These are phyloP conservation scores for Boletus sp. DNA, from an alignment of 768 basidiomycete species.

Conservation along the genomic window DNA sequence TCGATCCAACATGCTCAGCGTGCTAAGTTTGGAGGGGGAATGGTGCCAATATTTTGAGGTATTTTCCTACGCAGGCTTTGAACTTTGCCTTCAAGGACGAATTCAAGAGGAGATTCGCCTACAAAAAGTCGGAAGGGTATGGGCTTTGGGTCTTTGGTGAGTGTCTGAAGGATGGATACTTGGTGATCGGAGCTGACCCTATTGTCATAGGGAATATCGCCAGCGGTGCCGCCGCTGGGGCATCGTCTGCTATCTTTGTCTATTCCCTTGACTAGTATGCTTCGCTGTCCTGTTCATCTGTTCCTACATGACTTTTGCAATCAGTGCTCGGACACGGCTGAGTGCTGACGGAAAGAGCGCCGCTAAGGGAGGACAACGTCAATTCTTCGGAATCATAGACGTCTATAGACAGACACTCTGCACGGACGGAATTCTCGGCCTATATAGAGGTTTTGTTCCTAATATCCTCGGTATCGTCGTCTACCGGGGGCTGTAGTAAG, in stretches of 20 bases:
- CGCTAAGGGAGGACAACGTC: conserved; percentile 37
- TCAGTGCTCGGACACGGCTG: conserved; percentile 40
- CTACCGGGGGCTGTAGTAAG: conserved; percentile 44
- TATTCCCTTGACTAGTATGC: conserved; percentile 45
- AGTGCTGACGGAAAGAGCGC: conserved; percentile 39
- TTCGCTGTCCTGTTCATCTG: background rate
- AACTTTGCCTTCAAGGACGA: conserved; percentile 49
- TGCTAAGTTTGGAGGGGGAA: conserved; percentile 43
- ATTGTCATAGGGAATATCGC: conserved; percentile 35
- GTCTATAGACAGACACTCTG: conserved; percentile 43
- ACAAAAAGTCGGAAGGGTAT: conserved; percentile 37
- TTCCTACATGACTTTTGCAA: background rate
- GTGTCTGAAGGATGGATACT: background rate
- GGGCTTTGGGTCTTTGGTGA: conserved; percentile 35
- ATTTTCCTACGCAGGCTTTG: conserved; percentile 46
- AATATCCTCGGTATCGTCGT: conserved; percentile 41
- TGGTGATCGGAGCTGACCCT: background rate
- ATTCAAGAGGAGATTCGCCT: conserved; percentile 38
- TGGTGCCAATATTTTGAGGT: conserved; percentile 41
- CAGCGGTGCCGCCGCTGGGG: conserved; percentile 44
- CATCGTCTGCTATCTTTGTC: conserved; percentile 40
- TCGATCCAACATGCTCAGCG: conserved; percentile 2
- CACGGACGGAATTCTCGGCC: conserved; percentile 38
- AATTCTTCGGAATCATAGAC: conserved; percentile 40
- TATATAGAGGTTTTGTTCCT: conserved; percentile 43